Conservation (phyloP, 2,329 filamentous ascomycete species). For the Rachicladosporium sp. region DNA sequence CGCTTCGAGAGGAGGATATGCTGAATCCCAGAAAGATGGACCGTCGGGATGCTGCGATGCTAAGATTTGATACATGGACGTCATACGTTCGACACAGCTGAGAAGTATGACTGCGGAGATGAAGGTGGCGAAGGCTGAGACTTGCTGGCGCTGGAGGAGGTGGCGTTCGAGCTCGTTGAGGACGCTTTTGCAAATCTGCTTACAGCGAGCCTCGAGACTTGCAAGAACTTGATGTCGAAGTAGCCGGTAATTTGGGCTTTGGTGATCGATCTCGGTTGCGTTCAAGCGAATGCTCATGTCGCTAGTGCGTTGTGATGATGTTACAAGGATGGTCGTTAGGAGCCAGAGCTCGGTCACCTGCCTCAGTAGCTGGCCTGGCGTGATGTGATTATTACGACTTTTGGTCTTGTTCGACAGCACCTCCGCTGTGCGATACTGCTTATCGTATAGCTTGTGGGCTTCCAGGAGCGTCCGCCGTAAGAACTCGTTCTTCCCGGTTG, state of each 20-base stretch:
- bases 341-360: constrained; percentile 45
- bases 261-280: neutral
- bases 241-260: neutral
- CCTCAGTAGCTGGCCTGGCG: constrained; percentile 34
- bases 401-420: constrained; percentile 1
- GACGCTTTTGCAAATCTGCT: constrained; percentile 39
- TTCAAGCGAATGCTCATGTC: neutral
- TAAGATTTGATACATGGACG: constrained; percentile 37
- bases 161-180: constrained; percentile 50
- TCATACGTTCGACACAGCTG: constrained; percentile 47
- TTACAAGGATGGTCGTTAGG: constrained; percentile 38
- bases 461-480: constrained; percentile 37
- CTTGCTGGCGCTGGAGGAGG: constrained; percentile 46
- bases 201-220: constrained; percentile 42
- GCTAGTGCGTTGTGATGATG: neutral
- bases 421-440: constrained; percentile 16
- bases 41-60: constrained; percentile 2
- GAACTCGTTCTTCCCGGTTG: constrained; percentile 38
- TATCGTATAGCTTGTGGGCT: constrained; percentile 9
- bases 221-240: constrained; percentile 15
- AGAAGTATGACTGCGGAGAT: constrained; percentile 47
- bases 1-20: constrained; percentile 29
- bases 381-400: constrained; percentile 3
- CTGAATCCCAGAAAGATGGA: neutral
- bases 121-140: constrained; percentile 46